Conservation (phyloP, 2,329 filamentous ascomycete species). For the Colletotrichum sp. region DNA sequence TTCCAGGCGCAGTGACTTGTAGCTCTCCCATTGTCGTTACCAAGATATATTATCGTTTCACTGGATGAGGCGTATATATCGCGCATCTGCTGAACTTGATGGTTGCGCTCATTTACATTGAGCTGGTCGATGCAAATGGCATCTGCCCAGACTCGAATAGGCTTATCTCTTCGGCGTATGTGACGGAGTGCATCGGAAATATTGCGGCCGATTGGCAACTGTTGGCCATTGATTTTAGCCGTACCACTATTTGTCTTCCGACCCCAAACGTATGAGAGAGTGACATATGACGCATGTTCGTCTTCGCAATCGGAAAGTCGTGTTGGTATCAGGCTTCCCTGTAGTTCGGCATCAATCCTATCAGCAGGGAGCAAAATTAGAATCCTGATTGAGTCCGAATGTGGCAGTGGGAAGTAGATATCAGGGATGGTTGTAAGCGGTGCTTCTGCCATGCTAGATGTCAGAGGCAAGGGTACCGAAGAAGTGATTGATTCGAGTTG, state of each 20-base stretch:
- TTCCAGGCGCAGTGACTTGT: neutral
- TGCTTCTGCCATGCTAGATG: neutral
- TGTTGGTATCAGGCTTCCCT: neutral
- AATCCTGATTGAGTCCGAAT: neutral
- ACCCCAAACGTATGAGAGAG: neutral
- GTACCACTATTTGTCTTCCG: neutral
- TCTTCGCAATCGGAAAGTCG: neutral
- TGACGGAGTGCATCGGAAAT: neutral
- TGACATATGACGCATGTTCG: neutral
- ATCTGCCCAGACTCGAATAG: neutral
- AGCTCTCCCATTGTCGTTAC: rapidly evolving
- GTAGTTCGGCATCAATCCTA: neutral
- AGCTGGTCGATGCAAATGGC: neutral
- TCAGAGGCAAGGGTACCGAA: neutral
- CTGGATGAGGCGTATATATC: neutral
- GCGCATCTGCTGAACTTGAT: neutral
- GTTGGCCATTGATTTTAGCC: neutral
- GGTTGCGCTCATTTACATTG: neutral
- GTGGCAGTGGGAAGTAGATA: neutral
- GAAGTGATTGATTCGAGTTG: neutral
- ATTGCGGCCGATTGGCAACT: neutral
- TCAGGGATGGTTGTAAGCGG: neutral
- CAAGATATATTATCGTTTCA: neutral
- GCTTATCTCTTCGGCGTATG: neutral
- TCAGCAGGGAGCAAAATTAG: neutral